A percentile compares a stretch with the other conserved stretches of the same genome.
These are phyloP conservation scores for Claviceps digitariae DNA, from an alignment of 2,329 filamentous ascomycete species.

Conservation along the genomic window DNA sequence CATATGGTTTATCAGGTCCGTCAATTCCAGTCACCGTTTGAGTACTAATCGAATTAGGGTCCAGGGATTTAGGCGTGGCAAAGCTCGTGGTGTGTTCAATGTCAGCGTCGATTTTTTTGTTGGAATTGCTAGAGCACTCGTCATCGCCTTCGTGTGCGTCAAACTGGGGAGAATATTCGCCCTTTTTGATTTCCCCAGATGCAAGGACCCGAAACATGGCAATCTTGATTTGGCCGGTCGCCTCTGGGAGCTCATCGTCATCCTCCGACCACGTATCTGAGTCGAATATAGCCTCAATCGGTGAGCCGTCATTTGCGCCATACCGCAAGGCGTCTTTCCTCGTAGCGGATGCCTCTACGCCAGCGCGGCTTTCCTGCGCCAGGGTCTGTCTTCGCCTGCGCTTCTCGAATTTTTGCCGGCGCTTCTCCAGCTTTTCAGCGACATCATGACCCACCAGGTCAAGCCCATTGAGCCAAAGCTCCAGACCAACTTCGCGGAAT, in stretches of 20 bases:
- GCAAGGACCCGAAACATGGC: constrained; percentile 91
- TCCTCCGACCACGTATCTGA: constrained; percentile 66
- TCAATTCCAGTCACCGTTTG: constrained; percentile 99
- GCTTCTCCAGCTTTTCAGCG: constrained; percentile 79
- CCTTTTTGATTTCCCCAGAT: constrained; percentile 92
- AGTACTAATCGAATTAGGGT: constrained; percentile 95
- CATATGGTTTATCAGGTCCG: constrained; percentile 89
- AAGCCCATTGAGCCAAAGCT: constrained; percentile 91
- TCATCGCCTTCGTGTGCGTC: constrained; percentile 94
- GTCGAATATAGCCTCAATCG: constrained; percentile 54
- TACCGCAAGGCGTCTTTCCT: constrained; percentile 58
- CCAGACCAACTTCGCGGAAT: constrained; percentile 90
- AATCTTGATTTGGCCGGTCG: constrained; percentile 95
- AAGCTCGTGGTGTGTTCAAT: constrained; percentile 97
- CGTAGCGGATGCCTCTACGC: constrained; percentile 23
- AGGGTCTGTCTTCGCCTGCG: constrained; percentile 51
- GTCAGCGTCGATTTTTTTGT: constrained; percentile 57
- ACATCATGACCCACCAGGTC: constrained; percentile 90
- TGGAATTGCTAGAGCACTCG: constrained; percentile 39
- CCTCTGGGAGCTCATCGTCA: constrained; percentile 83
- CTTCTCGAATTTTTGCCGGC: constrained; percentile 64
- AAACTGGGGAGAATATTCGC: constrained; percentile 95
- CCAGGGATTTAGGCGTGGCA: constrained; percentile 87
- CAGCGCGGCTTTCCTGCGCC: constrained; percentile 20
- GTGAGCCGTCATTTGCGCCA: constrained; percentile 59